Percentiles rank a stretch among this genome's conserved stretches.
These are phyloP conservation scores for Jatropha multifida DNA, from an alignment of 441 rosid genomes.

Conservation along the genomic window DNA sequence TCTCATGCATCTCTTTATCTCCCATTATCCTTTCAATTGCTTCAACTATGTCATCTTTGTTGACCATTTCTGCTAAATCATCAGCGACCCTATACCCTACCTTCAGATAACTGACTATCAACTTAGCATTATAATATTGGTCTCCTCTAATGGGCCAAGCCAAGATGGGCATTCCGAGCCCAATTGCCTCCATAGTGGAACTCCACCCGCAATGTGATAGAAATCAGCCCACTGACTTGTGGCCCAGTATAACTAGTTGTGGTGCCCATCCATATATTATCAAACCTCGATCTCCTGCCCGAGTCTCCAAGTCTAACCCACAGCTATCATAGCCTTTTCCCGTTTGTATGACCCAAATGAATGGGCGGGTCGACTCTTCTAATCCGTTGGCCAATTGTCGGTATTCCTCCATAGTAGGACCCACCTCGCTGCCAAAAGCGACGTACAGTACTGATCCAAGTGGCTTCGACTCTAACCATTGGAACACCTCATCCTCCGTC, in stretches of 20 bases:
- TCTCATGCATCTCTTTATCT: slow-evolving; percentile 11
- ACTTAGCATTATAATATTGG: slow-evolving; percentile 10
- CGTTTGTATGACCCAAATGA: slow-evolving; percentile 40
- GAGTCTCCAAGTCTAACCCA: neutral
- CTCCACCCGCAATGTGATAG: slow-evolving; percentile 17
- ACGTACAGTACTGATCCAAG: slow-evolving; percentile 39
- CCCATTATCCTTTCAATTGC: slow-evolving; percentile 11
- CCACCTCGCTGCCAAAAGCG: slow-evolving; percentile 43
- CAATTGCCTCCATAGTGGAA: slow-evolving; percentile 30
- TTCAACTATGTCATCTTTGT: slow-evolving; percentile 1
- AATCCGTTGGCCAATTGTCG: slow-evolving; percentile 30
- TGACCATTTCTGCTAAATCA: neutral
- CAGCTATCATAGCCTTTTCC: neutral
- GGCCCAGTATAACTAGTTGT: slow-evolving; percentile 7
- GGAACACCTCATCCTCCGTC: neutral
- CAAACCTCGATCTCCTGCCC: neutral
- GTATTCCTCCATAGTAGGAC: slow-evolving; percentile 37
- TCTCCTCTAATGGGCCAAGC: slow-evolving; percentile 14
- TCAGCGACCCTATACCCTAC: slow-evolving; percentile 6
- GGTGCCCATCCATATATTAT: slow-evolving; percentile 11
- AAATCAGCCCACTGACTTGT: neutral
- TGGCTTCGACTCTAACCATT: slow-evolving; percentile 42
- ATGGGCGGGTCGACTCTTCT: slow-evolving; percentile 31
- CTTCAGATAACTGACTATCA: neutral
- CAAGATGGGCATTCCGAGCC: slow-evolving; percentile 4